Conservation (phyloP, 371 early-diverging fungal species). For the Apophysomyces elegans region DNA sequence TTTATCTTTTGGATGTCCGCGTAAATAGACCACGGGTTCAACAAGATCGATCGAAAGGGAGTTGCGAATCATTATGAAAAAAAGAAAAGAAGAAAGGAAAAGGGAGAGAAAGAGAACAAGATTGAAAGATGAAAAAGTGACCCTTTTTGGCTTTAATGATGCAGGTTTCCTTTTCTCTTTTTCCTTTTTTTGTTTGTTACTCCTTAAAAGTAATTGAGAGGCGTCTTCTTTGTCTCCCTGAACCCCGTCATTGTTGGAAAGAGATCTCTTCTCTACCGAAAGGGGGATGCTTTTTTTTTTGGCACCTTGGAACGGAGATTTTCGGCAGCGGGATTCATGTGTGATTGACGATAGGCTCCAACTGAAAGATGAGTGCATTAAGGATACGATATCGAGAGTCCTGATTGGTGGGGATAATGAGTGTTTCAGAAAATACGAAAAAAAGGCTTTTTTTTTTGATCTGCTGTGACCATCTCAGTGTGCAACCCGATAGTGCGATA, state of each 20-base stretch:
- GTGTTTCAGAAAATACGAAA: too few species aligned
- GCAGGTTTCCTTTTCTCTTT: conserved; percentile 7
- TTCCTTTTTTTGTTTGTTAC: conserved; percentile 1
- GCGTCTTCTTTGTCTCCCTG: conserved; percentile 10
- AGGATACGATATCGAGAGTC: too few species aligned
- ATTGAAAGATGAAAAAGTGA: conserved; percentile 12
- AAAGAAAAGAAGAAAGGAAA: conserved; percentile 20
- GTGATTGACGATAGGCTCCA: too few species aligned
- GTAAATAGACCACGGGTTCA: conserved; percentile 43
- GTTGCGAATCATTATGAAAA: conserved; percentile 37
- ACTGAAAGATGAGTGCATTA: too few species aligned
- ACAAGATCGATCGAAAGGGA: conserved; percentile 43
- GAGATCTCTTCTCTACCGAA: too few species aligned
- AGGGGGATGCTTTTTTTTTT: too few species aligned
- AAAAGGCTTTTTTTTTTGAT: too few species aligned
- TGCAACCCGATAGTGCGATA: too few species aligned
- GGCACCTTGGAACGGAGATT: too few species aligned
- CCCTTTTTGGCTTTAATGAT: not conserved
- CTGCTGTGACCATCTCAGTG: too few species aligned
- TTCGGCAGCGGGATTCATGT: too few species aligned
- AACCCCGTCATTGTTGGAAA: conserved; percentile 1
- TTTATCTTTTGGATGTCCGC: conserved; percentile 39
- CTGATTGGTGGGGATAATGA: too few species aligned
- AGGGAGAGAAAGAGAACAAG: conserved; percentile 12
- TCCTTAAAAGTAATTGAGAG: not conserved